Evolutionary conservation across 768 basidiomycete species (phyloP).

Genomic region (Hericium rajendrae): DNA sequence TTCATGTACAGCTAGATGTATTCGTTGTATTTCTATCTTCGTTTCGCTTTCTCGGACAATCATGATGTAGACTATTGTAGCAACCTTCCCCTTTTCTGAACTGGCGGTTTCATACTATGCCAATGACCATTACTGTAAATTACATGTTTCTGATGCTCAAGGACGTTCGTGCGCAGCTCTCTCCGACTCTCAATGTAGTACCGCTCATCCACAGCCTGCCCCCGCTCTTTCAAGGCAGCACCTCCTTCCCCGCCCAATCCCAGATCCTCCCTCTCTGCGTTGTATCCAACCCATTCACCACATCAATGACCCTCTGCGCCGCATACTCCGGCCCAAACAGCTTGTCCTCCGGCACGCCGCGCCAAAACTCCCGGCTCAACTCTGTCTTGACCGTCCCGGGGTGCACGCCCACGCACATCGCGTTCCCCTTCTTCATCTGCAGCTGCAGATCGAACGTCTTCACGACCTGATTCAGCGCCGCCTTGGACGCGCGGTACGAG

Average conservation of each 20-base stretch:
- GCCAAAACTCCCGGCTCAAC: slow-evolving; percentile 46
- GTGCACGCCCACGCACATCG: slow-evolving; percentile 47
- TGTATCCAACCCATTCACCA: slow-evolving; percentile 32
- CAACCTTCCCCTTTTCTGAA: no score
- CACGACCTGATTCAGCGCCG: slow-evolving; percentile 54
- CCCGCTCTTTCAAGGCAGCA: slow-evolving; percentile 21
- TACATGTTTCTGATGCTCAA: no score
- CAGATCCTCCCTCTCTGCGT: slow-evolving; percentile 41
- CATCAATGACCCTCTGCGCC: slow-evolving; percentile 34
- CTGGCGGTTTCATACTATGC: no score
- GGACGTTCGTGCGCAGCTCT: no score
- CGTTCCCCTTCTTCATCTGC: slow-evolving; percentile 33
- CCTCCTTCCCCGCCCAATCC: slow-evolving; percentile 48
- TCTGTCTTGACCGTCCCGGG: slow-evolving; percentile 55
- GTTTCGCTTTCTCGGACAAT: no score
- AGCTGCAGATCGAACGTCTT: slow-evolving; percentile 51
- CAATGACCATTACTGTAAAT: no score
- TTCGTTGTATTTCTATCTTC: no score
- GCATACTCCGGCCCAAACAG: slow-evolving; percentile 43
- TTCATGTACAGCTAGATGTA: no score
- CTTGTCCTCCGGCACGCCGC: slow-evolving; percentile 25
- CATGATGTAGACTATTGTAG: no score
- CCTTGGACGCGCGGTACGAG: slow-evolving; percentile 52
- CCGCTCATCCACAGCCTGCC: no score
- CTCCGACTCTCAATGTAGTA: no score